Percentiles rank a stretch among this genome's conserved stretches.
These are phyloP conservation scores for Aspergillus pseudonomiae DNA, from an alignment of 2,329 filamentous ascomycete species.

Conservation along the genomic window DNA sequence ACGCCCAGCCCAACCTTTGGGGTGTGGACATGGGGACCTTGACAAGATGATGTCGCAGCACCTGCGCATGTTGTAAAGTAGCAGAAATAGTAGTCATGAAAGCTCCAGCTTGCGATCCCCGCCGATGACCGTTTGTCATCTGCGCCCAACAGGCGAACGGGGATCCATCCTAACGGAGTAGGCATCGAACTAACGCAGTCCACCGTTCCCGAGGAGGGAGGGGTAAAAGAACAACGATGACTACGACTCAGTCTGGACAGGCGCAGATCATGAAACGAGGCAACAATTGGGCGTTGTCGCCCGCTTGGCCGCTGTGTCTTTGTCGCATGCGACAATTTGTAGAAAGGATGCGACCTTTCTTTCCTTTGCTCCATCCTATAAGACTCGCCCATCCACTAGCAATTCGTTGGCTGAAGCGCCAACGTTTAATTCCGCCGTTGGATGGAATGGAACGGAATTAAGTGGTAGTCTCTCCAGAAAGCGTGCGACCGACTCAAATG, in stretches of 20 bases:
- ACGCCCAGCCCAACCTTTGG: background rate
- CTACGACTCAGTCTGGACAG: slow-evolving; percentile 23
- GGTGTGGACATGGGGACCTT: background rate
- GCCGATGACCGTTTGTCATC: slow-evolving; percentile 7
- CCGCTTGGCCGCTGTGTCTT: slow-evolving; percentile 13
- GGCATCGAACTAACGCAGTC: slow-evolving; percentile 20
- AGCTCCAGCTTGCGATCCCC: slow-evolving; percentile 13
- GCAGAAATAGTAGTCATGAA: background rate
- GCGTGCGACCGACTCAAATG: background rate
- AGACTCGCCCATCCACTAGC: background rate
- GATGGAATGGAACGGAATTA: background rate
- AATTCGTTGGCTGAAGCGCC: slow-evolving; percentile 3
- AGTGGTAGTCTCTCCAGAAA: background rate
- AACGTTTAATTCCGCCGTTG: slow-evolving; percentile 1
- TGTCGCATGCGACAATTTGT: slow-evolving; percentile 2
- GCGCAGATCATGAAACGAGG: slow-evolving; percentile 32
- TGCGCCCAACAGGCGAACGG: slow-evolving; percentile 11
- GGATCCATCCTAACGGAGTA: slow-evolving; percentile 12
- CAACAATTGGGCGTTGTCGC: slow-evolving; percentile 28
- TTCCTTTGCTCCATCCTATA: background rate
- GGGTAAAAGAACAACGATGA: slow-evolving; percentile 23
- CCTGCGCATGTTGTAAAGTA: background rate
- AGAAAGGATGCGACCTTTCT: slow-evolving; percentile 1
- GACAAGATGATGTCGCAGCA: background rate
- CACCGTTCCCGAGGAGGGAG: slow-evolving; percentile 26